phyloP scores from a whole-genome alignment of 768 basidiomycete genomes.

The Leccinum subtestaceum region DNA sequence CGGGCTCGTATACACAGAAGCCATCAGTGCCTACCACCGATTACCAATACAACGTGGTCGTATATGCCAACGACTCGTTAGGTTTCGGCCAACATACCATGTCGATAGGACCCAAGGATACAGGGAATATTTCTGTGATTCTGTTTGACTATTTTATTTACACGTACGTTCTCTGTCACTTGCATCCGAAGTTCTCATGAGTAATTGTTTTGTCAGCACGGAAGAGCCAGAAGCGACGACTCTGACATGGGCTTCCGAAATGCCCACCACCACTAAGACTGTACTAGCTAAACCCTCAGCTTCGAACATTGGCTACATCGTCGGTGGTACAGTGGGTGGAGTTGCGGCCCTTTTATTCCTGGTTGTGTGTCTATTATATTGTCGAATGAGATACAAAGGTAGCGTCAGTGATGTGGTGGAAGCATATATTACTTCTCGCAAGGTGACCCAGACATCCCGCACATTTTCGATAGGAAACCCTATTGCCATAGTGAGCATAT shows the following conservation, averaged over 20 bases:
- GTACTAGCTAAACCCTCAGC: no score
- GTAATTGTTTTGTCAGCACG: not conserved
- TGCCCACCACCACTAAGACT: not conserved
- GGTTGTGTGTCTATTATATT: slow-evolving; percentile 5
- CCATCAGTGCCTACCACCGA: not conserved
- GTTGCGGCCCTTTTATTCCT: not conserved
- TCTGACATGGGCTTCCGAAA: not conserved
- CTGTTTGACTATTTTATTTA: slow-evolving; percentile 23
- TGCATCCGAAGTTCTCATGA: not conserved
- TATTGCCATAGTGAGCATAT: not conserved
- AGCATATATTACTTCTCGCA: not conserved
- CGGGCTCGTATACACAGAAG: not conserved
- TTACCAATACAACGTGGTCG: slow-evolving; percentile 15
- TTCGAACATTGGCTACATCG: no score
- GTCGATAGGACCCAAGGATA: slow-evolving; percentile 3
- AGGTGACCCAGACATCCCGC: not conserved
- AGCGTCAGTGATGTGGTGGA: not conserved
- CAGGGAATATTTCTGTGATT: slow-evolving; percentile 1
- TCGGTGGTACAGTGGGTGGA: not conserved
- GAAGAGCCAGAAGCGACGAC: not conserved
- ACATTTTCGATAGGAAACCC: not conserved
- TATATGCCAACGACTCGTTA: slow-evolving; percentile 16
- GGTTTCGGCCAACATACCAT: slow-evolving; percentile 6
- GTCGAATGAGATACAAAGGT: not conserved
- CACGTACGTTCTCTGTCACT: slow-evolving; percentile 8